phyloP scores from a whole-genome alignment of 371 early-diverging fungal genomes.

The Sporodiniella umbellata region DNA sequence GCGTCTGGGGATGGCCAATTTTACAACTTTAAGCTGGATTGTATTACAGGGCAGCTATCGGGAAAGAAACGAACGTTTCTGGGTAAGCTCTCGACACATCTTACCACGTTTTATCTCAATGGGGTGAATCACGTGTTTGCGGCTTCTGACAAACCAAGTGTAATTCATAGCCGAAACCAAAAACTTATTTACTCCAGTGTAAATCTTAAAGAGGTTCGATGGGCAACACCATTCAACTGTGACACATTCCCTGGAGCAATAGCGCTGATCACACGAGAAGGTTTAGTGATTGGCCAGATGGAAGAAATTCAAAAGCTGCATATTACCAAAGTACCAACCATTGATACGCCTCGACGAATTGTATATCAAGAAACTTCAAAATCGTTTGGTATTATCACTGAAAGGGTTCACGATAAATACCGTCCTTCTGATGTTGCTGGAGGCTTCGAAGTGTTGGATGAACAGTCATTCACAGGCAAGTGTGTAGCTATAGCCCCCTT shows the following conservation, averaged over 20 bases:
- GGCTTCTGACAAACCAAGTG: constrained; percentile 84
- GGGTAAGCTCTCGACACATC: constrained; percentile 74
- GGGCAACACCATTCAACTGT: constrained; percentile 69
- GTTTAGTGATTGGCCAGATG: constrained; percentile 74
- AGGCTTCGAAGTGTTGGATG: constrained; percentile 67
- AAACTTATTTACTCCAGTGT: constrained; percentile 84
- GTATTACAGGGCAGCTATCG: constrained; percentile 35
- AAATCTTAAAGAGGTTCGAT: constrained; percentile 74
- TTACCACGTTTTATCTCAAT: constrained; percentile 63
- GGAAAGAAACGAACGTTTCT: constrained; percentile 68
- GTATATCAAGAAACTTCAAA: constrained; percentile 55
- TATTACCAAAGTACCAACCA: constrained; percentile 68
- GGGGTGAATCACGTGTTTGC: constrained; percentile 77
- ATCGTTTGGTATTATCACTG: constrained; percentile 64
- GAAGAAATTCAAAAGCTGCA: constrained; percentile 91
- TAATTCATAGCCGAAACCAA: constrained; percentile 71
- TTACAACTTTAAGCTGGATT: constrained; percentile 63
- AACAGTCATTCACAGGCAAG: constrained; percentile 69
- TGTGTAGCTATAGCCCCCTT: no score
- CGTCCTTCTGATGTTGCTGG: constrained; percentile 29
- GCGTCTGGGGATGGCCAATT: constrained; percentile 87
- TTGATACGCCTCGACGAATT: constrained; percentile 76
- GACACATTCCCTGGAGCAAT: constrained; percentile 61
- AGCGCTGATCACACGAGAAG: constrained; percentile 64
- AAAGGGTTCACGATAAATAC: constrained; percentile 28